Conservation (phyloP, 139 green algal species). For the Chlamydomonas sphaeroides region DNA sequence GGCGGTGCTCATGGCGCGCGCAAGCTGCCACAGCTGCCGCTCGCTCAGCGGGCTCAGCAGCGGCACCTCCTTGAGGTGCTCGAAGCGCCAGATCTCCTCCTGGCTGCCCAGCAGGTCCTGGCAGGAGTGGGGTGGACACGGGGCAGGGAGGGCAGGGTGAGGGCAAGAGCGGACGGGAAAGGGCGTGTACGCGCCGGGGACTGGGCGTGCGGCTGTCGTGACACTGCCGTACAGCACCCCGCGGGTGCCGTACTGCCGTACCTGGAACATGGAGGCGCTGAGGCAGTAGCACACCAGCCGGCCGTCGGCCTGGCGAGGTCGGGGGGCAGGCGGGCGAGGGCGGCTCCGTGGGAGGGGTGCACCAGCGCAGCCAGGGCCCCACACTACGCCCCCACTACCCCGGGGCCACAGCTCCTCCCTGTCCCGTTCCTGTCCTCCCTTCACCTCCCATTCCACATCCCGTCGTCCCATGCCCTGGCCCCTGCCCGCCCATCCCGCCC, state of each 20-base stretch:
- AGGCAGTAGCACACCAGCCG: conserved; percentile 79
- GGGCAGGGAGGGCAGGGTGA: no score
- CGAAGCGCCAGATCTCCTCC: conserved; percentile 86
- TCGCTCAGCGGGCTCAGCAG: conserved; percentile 81
- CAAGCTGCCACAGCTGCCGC: conserved; percentile 84
- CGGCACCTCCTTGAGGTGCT: conserved; percentile 84
- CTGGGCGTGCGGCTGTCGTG: no score
- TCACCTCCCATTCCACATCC: no score
- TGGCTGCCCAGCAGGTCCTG: conserved; percentile 86
- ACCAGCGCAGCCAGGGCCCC: no score
- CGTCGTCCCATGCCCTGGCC: not conserved
- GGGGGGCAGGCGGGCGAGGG: not conserved
- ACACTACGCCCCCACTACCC: not conserved
- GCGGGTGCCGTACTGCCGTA: no score
- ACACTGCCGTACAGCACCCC: no score
- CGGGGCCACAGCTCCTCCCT: not conserved
- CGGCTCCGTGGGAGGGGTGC: no score
- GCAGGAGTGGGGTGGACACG: conserved; percentile 76
- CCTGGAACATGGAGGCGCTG: no score
- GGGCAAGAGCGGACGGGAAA: no score
- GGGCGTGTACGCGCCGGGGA: no score
- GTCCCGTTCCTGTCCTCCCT: no score
- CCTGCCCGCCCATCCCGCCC: not conserved
- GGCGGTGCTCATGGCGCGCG: conserved; percentile 59
- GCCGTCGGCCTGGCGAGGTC: conserved; percentile 44